Evolutionary conservation across 306 rosid species (phyloP), one percentile per base, ranked within the genome.

Genomic region (Senna siamea): DNA sequence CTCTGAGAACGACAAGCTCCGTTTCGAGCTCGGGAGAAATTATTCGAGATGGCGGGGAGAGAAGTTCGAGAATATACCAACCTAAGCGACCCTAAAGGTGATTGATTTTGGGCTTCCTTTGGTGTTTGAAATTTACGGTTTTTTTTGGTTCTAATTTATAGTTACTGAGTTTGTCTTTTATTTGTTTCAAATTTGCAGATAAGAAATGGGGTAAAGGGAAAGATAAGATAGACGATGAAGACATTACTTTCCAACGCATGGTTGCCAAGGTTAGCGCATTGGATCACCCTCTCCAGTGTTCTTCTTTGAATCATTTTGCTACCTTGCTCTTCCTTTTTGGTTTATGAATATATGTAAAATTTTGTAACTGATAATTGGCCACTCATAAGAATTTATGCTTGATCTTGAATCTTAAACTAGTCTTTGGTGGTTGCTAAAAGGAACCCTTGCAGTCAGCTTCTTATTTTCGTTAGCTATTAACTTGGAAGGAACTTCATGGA

Each of bases 231-330:
- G 98, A 94, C 69, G 98, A 94, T 47, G 98, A 94, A 81, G 98
- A 94, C 57, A 44, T 89, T 79, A 94, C 98, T 43, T 94, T 94
- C 74, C 98, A 94, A 79, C 98, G 98, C 30, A 91, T 94, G 98
- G 98, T 94, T 73, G 97, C 98, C 48, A 94, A 94, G 98, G 98
- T 94, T 94, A 94, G 98, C 95, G 97, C 97, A 87, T 91, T 84
- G 80, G 76, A 83, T 85, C 90, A 84, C 79, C 82, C 73, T 76
- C 78, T 60, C 72, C 63, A 41, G 3, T 47, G 2, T 72, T 62
- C 37, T 58, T n/a, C 6, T 66, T 9, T 58, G 20, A 11, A 40
- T 48, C 38, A 48, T 20, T 40, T 72, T 26, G 2, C 4, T 28
- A 1, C 13, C 7, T 8, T 19, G 53, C 35, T 10, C 51, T 51